Evolutionary conservation across 2,329 filamentous ascomycete genomes (phyloP).

Genomic region (Elsinoe ampelina): DNA sequence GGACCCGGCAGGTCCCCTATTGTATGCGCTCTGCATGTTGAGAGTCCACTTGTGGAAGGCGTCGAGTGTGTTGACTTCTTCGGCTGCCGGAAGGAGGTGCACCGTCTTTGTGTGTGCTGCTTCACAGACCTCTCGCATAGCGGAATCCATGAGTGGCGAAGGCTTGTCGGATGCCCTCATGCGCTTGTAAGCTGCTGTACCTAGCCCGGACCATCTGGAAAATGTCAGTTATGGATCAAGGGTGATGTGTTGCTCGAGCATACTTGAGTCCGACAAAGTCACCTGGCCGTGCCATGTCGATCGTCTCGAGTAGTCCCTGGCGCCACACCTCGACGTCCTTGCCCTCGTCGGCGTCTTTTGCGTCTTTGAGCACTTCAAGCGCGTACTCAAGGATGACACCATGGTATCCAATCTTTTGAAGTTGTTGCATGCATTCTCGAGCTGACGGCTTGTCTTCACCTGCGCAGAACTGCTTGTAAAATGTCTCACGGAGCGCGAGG

Average conservation of each 20-base stretch:
- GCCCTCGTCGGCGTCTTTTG: constrained; percentile 45
- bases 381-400: constrained; percentile 82
- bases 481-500: constrained; percentile 65
- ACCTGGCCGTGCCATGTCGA: constrained; percentile 44
- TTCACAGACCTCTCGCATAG: constrained; percentile 66
- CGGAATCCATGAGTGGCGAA: constrained; percentile 53
- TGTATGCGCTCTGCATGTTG: constrained; percentile 67
- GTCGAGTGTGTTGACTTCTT: constrained; percentile 67
- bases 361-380: constrained; percentile 58
- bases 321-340: constrained; percentile 63
- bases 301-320: constrained; percentile 63
- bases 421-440: constrained; percentile 49
- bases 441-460: constrained; percentile 67
- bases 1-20: constrained; percentile 45
- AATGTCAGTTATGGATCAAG: neutral
- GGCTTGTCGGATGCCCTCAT: constrained; percentile 56
- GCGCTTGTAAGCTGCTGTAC: constrained; percentile 58
- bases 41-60: constrained; percentile 77
- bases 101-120: constrained; percentile 61
- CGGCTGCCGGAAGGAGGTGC: constrained; percentile 72
- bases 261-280: constrained; percentile 49
- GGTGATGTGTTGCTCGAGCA: constrained; percentile 15
- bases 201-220: constrained; percentile 67
- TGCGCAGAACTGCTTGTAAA: constrained; percentile 87
- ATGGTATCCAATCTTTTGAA: constrained; percentile 68